Conservation (phyloP, 1,139 yeast genomes). For the Pichia norvegensis region DNA sequence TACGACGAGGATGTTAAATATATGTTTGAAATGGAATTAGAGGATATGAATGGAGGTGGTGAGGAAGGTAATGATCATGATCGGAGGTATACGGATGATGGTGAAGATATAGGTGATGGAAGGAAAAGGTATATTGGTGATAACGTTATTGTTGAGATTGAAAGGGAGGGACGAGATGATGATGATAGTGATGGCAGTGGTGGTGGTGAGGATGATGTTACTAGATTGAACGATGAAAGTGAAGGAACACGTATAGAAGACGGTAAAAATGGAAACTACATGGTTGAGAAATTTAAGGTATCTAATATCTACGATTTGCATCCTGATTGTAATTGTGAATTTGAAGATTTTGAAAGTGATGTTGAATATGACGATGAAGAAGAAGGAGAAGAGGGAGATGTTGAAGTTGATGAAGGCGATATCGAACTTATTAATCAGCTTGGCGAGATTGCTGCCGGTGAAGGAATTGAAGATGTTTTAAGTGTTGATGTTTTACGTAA, state of each 20-base stretch:
- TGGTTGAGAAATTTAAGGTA: slow-evolving; percentile 9
- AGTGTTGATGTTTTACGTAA: slow-evolving; percentile 7
- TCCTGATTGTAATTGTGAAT: slow-evolving; percentile 24
- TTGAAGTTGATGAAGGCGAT: slow-evolving; percentile 6
- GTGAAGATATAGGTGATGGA: slow-evolving; percentile 9
- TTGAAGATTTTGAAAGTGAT: slow-evolving; percentile 20
- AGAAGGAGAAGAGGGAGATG: slow-evolving; percentile 5
- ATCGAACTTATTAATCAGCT: background rate
- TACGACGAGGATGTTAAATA: slow-evolving; percentile 69
- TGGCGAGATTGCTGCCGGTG: slow-evolving; percentile 2
- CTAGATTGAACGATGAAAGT: background rate
- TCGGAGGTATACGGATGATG: slow-evolving; percentile 2
- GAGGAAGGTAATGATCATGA: slow-evolving; percentile 28
- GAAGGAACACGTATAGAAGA: background rate
- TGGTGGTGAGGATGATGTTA: slow-evolving; percentile 7
- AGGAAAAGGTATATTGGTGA: slow-evolving; percentile 12
- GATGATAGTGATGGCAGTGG: background rate
- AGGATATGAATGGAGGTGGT: slow-evolving; percentile 26
- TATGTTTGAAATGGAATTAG: slow-evolving; percentile 57
- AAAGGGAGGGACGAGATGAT: slow-evolving; percentile 3
- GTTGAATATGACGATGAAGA: slow-evolving; percentile 14
- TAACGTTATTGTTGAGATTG: slow-evolving; percentile 9
- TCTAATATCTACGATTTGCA: slow-evolving; percentile 19
- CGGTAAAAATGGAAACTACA: slow-evolving; percentile 12
- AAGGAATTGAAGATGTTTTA: slow-evolving; percentile 3